Percentiles rank a stretch among this genome's conserved stretches.
Evolutionary conservation across 2,329 filamentous ascomycete genomes (phyloP).

Genomic region (Fusarium proliferatum): DNA sequence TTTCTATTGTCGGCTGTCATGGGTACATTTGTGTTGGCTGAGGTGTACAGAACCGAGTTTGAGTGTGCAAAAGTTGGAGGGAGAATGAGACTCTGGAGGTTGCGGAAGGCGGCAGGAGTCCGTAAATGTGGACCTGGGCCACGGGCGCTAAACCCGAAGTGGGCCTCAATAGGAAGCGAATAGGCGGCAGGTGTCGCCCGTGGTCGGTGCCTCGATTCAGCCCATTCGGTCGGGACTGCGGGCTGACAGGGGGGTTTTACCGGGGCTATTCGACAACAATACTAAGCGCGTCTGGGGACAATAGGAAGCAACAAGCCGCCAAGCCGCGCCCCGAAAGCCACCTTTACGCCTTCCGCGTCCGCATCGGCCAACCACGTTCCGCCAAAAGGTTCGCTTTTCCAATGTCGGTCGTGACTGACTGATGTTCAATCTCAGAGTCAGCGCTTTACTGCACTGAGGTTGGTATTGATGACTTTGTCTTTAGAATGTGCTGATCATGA

Average conservation of each 20-base stretch:
- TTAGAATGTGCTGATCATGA: conserved; percentile 1
- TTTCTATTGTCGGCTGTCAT: conserved; percentile 18
- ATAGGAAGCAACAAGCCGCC: conserved; percentile 45
- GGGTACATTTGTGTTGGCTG: conserved; percentile 19
- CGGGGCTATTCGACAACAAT: conserved; percentile 46
- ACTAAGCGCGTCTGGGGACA: conserved; percentile 45
- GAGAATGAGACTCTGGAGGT: conserved; percentile 20
- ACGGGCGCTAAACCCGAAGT: conserved; percentile 47
- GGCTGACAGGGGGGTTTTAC: conserved; percentile 8
- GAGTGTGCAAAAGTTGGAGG: neutral
- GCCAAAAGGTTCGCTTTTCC: neutral
- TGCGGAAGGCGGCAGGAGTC: conserved; percentile 16
- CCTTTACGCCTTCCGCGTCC: conserved; percentile 12
- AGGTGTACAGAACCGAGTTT: neutral
- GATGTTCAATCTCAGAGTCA: neutral
- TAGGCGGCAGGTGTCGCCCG: conserved; percentile 36
- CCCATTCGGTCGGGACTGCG: conserved; percentile 37
- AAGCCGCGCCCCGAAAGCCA: conserved; percentile 22
- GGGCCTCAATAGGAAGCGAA: conserved; percentile 46
- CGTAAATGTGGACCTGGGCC: conserved; percentile 32
- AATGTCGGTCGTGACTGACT: conserved; percentile 17
- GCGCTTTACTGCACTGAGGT: neutral
- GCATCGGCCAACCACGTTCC: neutral
- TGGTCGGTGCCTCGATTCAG: conserved; percentile 29
- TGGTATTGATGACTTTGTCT: neutral